Base-by-base conservation (phyloP, 176 grass and related monocot genomes). In the Phragmites australis region DNA sequence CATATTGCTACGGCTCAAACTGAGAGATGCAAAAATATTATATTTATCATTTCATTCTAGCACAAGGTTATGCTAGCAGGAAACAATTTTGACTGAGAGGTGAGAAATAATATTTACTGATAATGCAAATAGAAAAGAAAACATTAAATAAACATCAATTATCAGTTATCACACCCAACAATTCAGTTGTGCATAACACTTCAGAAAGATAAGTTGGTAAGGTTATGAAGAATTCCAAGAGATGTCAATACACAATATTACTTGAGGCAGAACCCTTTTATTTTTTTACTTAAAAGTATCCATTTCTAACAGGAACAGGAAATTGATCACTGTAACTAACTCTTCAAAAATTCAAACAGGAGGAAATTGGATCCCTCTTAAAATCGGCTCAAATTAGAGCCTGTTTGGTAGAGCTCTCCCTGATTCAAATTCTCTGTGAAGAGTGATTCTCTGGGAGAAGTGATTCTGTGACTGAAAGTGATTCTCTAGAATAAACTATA, bases 181-280 rank as follows among this genome's bases (percentile, higher is more conserved):
- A 68, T 2, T 58, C 43, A 22, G 2, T 1, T 75, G 50, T 8
- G 3, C 17, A 49, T 42, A 71, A 71, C 2, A 45, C 54, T 25
- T 80, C 39, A 73, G 22, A 25, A 77, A 80, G 61, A 65, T 71
- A 79, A 75, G 74, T 27, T 59, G 10, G 10, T 23, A 80, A 74
- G 40, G 9, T 74, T 84, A 59, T 41, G 18, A 45, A 41, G 29
- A 78, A 53, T 6, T 29, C 14, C 13, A 66, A 25, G 25, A 63
- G 43, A 61, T 29, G 72, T 11, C 48, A 22, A 60, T 61, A 78
- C 6, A 44, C 26, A 81, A 69, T 53, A 70, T 70, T 45, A 44
- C 34, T 12, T 11, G 31, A 82, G 44, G 43, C 44, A 71, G 12
- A 45, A 46, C 9, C 51, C 7, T 6, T 45, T 48, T n/a, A n/a